Base-by-base conservation (phyloP, 257 asterid species). In the Fraxinus cuspidata region DNA sequence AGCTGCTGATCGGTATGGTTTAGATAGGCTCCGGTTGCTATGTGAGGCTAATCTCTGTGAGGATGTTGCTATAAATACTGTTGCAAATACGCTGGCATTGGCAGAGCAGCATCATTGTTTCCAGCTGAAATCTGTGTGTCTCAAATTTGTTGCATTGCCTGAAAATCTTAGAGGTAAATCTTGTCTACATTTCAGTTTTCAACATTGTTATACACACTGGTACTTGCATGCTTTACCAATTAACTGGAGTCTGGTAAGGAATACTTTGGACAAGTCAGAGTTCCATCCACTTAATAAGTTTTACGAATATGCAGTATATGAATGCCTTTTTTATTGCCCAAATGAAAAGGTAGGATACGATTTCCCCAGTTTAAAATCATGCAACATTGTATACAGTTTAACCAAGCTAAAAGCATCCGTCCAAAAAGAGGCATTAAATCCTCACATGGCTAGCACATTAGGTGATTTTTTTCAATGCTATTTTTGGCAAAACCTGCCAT, bases 41-140 rank as follows among this genome's bases (percentile, higher is more conserved):
- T 95, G 97, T 31, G 99, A 95, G 88, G 90, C 97, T 31, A 90
- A 75, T 23, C 90, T 95, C 29, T 93, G 98, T 53, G 91, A 86
- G 76, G 92, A 89, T 56, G 93, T 93, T 69, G 97, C 99, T 38
- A 93, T 95, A 40, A 95, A 95, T 78, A 93, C 98, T 79, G 98
- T 95, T 80, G 99, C 99, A 34, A 95, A 96, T 13, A 95, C 99
- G 7, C 85, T 95, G 63, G 98, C 99, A 70, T 82, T 95, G 84
- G 98, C 99, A 6, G 99, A 95, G 84, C 99, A 95, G 74, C 99
- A 95, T 78, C 99, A 93, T 66, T 93, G 97, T 86, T 89, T 88
- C 86, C 97, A 89, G 90, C 91, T 95, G 77, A 95, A 95, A 89
- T 83, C 89, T 66, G 91, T 85, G 40, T 95, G 99, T 79, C 93